Conservation (phyloP, 768 basidiomycete species). For the Mycena rosella region DNA sequence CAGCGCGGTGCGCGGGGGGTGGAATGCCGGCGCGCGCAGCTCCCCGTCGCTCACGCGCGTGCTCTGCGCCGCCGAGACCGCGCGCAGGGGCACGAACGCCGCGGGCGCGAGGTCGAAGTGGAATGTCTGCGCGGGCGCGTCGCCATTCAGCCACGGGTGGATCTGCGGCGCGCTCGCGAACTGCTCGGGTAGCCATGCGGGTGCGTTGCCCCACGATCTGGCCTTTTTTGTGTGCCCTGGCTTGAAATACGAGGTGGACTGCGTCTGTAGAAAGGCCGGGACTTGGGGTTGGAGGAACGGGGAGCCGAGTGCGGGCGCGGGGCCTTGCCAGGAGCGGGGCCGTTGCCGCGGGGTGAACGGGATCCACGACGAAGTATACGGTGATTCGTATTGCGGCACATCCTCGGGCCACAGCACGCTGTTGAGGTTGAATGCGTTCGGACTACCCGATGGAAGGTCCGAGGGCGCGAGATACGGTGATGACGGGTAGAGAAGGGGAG, state of each 20-base stretch:
- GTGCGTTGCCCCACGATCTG: background rate
- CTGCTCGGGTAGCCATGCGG: background rate
- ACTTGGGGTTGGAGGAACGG: no score
- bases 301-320: background rate
- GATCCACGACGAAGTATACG: background rate
- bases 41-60: constrained; percentile 34
- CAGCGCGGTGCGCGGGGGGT: constrained; percentile 53
- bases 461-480: constrained; percentile 9
- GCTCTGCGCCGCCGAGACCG: background rate
- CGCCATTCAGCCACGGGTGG: constrained; percentile 46
- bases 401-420: background rate
- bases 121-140: constrained; percentile 45
- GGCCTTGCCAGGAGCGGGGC: background rate
- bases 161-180: background rate
- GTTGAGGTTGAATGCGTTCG: background rate
- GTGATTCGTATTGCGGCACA: background rate
- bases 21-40: constrained; percentile 52
- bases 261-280: no score
- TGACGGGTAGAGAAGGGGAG: constrained; percentile 7
- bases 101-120: constrained; percentile 55
- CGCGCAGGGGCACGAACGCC: constrained; percentile 17
- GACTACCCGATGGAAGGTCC: background rate
- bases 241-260: no score
- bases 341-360: background rate
- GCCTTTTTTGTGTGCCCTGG: background rate